Conservation (phyloP, 371 early-diverging fungal species). For the Lichtheimia corymbifera region DNA sequence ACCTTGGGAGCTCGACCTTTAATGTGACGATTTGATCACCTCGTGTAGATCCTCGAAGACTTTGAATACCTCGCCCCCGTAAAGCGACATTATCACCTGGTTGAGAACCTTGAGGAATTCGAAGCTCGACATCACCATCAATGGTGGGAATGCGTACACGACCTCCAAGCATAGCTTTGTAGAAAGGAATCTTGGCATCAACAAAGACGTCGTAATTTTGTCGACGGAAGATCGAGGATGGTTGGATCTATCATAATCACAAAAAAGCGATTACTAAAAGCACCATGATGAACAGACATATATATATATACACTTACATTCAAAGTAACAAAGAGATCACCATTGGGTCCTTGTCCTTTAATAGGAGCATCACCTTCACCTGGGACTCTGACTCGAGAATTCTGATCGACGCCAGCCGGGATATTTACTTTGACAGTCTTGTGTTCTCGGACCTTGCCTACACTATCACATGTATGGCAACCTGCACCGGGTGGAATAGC, state of each 20-base stretch:
- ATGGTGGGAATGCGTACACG: slow-evolving; percentile 83
- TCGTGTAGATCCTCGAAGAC: slow-evolving; percentile 49
- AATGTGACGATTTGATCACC: slow-evolving; percentile 90
- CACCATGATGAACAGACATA: neutral
- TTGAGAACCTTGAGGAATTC: slow-evolving; percentile 82
- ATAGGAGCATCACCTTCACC: slow-evolving; percentile 88
- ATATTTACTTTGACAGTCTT: slow-evolving; percentile 76
- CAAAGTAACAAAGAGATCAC: slow-evolving; percentile 82
- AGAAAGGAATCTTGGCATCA: slow-evolving; percentile 76
- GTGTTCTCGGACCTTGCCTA: slow-evolving; percentile 72
- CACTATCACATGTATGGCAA: slow-evolving; percentile 81
- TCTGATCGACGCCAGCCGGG: slow-evolving; percentile 73
- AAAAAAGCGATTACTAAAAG: neutral
- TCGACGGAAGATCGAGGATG: slow-evolving; percentile 75
- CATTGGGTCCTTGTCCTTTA: slow-evolving; percentile 69
- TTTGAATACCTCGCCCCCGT: slow-evolving; percentile 73
- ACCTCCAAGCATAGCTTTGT: slow-evolving; percentile 88
- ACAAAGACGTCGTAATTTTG: slow-evolving; percentile 78
- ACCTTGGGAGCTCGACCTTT: slow-evolving; percentile 77
- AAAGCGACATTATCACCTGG: slow-evolving; percentile 82
- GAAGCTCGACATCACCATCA: slow-evolving; percentile 91
- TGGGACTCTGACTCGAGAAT: slow-evolving; percentile 65
- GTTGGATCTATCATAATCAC: slow-evolving; percentile 31
- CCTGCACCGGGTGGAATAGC: slow-evolving; percentile 63
- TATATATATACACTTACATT: slow-evolving; percentile 45